Percentiles rank a stretch among this genome's conserved stretches.
Conservation (phyloP, 345 rosid species). For the Gossypium rotundifolium region DNA sequence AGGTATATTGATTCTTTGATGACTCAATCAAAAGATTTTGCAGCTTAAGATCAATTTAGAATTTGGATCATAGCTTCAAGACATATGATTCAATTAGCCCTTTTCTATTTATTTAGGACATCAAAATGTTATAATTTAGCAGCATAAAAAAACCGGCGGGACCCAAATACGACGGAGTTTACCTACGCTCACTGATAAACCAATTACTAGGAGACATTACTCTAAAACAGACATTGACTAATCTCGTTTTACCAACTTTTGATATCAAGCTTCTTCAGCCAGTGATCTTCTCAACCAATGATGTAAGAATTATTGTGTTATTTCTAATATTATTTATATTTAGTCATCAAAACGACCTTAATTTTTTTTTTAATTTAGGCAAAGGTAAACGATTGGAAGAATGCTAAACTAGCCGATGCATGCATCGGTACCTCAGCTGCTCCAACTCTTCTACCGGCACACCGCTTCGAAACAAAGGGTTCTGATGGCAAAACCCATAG, state of each 20-base stretch:
- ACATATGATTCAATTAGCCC: not conserved
- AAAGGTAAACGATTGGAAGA: conserved; percentile 16
- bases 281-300: conserved; percentile 36
- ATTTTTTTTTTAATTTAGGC: conserved; percentile 7
- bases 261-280: conserved; percentile 52
- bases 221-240: conserved; percentile 32
- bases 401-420: conserved; percentile 41
- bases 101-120: not conserved
- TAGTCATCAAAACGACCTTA: not conserved
- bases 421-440: conserved; percentile 60
- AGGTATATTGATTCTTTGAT: too few species aligned
- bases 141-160: conserved; percentile 14
- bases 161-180: conserved; percentile 47
- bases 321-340: not conserved
- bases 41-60: too few species aligned
- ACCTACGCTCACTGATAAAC: conserved; percentile 25
- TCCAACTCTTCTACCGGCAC: conserved; percentile 53
- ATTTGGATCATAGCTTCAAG: too few species aligned
- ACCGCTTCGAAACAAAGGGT: conserved; percentile 23
- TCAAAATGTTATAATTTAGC: not conserved
- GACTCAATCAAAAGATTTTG: too few species aligned
- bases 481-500: not conserved
- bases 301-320: conserved; percentile 13
- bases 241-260: conserved; percentile 47
- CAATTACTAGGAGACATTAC: conserved; percentile 31